Base-by-base conservation (phyloP, 2,329 filamentous ascomycete species). In the Colletotrichum lentis region DNA sequence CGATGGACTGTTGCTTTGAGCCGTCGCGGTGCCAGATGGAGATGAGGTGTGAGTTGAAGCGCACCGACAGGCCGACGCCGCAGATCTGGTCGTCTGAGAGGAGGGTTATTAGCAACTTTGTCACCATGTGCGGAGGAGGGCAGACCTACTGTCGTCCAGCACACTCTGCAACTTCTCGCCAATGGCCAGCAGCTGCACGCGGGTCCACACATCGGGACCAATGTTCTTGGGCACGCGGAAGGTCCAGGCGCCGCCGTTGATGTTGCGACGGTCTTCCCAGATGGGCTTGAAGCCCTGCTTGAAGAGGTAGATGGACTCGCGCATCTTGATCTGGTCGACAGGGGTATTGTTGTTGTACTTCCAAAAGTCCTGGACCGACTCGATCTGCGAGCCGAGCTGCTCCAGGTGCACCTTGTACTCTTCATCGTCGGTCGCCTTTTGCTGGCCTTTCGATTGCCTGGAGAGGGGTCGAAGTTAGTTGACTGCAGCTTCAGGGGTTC, bases 21-120 rank as follows among this genome's bases (percentile, higher is more conserved):
- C 90, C 90, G 75, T 97, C 91, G 70, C 96, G 92, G 81, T 97
- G 96, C 95, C 95, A 98, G 75, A 98, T 88, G 73, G 92, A 91
- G 77, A 97, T 91, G 73, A 97, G 88, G 77, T 95, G 90, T 37
- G 90, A 91, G 81, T 94, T 97, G 85, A 96, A 96, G 74, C 94
- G 90, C 66, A 95, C 92, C 1, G 91, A 94, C 71, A 96, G 89
- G 49, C 92, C 93, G 54, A 97, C 90, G 58, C 95, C 95, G 77
- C 94, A 96, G 73, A 98, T 91, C 77, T 97, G 93, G 77, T 93
- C 91, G 69, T 88, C 92, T 93, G n/a, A 10, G 18, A 18, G 3
- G 74, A 66, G 27, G 22, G 59, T 58, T 61, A 41, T 55, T 22
- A 66, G 57, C 37, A 20, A 24, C 8, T 35, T 20, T 31, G 47